Evolutionary conservation across 1,284 basidiomycete species (phyloP).

Genomic region (Termitomyces sp.): DNA sequence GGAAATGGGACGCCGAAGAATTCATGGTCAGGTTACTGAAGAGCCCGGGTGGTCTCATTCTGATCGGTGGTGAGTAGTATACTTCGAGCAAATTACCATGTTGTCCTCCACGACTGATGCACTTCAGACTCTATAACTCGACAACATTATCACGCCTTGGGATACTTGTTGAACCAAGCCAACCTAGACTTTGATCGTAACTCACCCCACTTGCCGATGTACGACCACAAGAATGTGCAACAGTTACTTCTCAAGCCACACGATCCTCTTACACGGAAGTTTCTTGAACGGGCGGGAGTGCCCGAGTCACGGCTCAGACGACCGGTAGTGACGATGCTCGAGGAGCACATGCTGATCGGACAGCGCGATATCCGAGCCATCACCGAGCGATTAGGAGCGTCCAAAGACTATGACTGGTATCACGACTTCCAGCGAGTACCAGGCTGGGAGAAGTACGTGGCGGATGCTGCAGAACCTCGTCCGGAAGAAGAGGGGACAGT

Average conservation of each 20-base stretch:
- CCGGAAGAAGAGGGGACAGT: constrained; percentile 19
- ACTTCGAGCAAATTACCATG: neutral
- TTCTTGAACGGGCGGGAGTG: constrained; percentile 20
- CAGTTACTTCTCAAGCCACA: constrained; percentile 20
- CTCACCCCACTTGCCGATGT: constrained; percentile 16
- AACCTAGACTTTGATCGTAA: constrained; percentile 19
- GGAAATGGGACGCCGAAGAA: constrained; percentile 21
- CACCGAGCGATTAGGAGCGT: constrained; percentile 20
- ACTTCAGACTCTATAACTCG: constrained; percentile 21
- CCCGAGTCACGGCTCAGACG: constrained; percentile 21
- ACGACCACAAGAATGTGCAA: constrained; percentile 21
- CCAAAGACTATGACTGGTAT: constrained; percentile 19
- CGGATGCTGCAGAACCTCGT: constrained; percentile 14
- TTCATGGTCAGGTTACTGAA: constrained; percentile 23
- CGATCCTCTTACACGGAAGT: constrained; percentile 15
- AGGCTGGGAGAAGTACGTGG: constrained; percentile 21
- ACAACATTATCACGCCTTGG: constrained; percentile 19
- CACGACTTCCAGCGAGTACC: constrained; percentile 22
- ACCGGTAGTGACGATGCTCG: constrained; percentile 23
- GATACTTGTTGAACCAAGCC: constrained; percentile 18
- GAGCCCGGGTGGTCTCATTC: constrained; percentile 23
- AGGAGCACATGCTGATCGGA: constrained; percentile 23
- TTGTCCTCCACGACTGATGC: neutral
- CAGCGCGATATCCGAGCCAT: constrained; percentile 22
- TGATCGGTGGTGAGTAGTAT: constrained; percentile 22